Conservation (phyloP, 768 basidiomycete species). For the Lactarius hengduanensis region DNA sequence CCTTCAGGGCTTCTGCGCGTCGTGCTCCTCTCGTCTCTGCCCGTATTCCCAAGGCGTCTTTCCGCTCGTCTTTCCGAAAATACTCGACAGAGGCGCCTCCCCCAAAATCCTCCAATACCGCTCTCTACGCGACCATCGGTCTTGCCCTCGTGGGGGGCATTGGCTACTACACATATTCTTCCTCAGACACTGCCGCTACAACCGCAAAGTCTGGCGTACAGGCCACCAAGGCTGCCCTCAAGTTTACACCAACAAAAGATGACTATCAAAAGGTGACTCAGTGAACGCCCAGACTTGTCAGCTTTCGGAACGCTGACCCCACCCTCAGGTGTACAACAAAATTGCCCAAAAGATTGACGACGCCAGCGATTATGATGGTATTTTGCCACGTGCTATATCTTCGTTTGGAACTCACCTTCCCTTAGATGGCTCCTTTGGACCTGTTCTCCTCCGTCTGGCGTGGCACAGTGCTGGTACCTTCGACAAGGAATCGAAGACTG, state of each 20-base stretch:
- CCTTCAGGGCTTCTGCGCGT: conserved; percentile 26
- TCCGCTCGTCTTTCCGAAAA: conserved; percentile 50
- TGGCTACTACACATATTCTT: conserved; percentile 60
- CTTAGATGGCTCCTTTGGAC: conserved; percentile 84
- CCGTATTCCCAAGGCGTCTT: conserved; percentile 17
- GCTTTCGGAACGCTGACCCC: not conserved
- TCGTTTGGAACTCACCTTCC: conserved; percentile 22
- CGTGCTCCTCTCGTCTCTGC: conserved; percentile 26
- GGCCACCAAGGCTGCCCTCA: conserved; percentile 58
- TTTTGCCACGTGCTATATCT: conserved; percentile 13
- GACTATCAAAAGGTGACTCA: conserved; percentile 82
- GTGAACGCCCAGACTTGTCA: not conserved
- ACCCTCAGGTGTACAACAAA: conserved; percentile 78
- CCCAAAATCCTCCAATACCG: conserved; percentile 52
- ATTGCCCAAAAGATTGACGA: conserved; percentile 76
- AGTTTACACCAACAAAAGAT: conserved; percentile 72
- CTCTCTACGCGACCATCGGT: conserved; percentile 60
- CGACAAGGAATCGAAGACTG: conserved; percentile 72
- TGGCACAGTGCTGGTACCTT: conserved; percentile 96
- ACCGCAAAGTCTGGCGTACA: conserved; percentile 62
- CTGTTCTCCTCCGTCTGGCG: conserved; percentile 84
- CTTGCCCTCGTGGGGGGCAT: conserved; percentile 57
- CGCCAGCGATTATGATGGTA: conserved; percentile 81
- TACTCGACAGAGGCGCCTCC: conserved; percentile 55
- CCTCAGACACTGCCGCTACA: conserved; percentile 49